phyloP scores from a whole-genome alignment of 257 asterid species.

The Pogostemon cablin region DNA sequence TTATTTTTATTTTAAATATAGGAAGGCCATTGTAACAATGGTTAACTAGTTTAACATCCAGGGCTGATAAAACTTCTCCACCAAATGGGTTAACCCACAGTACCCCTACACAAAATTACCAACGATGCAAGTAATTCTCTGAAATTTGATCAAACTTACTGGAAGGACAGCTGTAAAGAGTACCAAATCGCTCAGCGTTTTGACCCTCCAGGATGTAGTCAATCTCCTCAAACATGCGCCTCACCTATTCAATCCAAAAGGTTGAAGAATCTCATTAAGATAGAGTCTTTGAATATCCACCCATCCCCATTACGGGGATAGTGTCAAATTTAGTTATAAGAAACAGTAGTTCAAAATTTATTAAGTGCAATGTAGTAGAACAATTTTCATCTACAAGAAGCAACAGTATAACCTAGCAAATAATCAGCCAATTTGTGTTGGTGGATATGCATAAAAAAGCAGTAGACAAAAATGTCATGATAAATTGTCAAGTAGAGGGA shows the following conservation, averaged over 20 bases:
- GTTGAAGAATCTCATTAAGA: slow-evolving; percentile 25
- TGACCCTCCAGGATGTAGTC: slow-evolving; percentile 95
- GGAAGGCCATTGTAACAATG: not conserved
- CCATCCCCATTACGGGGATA: slow-evolving; percentile 8
- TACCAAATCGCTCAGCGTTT: slow-evolving; percentile 94
- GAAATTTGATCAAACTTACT: slow-evolving; percentile 51
- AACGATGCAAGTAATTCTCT: not conserved
- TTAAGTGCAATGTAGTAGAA: not conserved
- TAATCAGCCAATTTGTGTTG: slow-evolving; percentile 2
- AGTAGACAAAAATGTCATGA: slow-evolving; percentile 4
- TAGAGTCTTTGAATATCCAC: slow-evolving; percentile 18
- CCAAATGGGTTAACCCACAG: not conserved
- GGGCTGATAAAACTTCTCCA: slow-evolving; percentile 19
- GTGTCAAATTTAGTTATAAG: slow-evolving; percentile 4
- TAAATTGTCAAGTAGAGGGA: slow-evolving; percentile 4
- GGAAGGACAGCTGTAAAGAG: slow-evolving; percentile 62
- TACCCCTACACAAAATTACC: slow-evolving; percentile 20
- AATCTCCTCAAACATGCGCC: slow-evolving; percentile 98
- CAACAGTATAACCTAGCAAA: not conserved
- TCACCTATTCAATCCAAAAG: slow-evolving; percentile 65
- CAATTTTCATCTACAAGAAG: slow-evolving; percentile 5
- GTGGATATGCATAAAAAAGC: not conserved
- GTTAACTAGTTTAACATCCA: slow-evolving; percentile 12
- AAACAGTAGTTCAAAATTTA: not conserved
- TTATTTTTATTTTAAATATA: too few species aligned